These are phyloP conservation scores for Scheffersomyces stipitis DNA, from an alignment of 805 yeast genomes.

Conservation along the genomic window DNA sequence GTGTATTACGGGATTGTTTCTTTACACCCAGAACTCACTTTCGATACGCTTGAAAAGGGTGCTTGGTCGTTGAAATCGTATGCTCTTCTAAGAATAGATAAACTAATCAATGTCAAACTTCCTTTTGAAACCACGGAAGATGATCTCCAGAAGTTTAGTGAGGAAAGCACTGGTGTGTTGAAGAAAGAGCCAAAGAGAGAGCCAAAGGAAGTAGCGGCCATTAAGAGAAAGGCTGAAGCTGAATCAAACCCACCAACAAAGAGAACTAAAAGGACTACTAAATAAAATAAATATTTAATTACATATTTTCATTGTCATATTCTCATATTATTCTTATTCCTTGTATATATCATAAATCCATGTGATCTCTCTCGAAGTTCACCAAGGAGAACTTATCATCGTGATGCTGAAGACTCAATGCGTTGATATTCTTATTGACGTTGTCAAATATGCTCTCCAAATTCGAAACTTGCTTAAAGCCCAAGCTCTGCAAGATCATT, in stretches of 20 bases:
- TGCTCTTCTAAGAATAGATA: conserved; percentile 22
- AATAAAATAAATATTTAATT: too few relatives aligned
- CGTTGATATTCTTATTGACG: conserved; percentile 30
- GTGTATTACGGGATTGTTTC: conserved; percentile 15
- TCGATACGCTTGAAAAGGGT: conserved; percentile 29
- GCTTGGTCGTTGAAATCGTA: conserved; percentile 39
- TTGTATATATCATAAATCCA: conserved; percentile 17
- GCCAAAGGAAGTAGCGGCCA: neutral
- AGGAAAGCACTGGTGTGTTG: neutral
- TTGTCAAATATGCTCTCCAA: conserved; percentile 31
- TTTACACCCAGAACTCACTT: conserved; percentile 3
- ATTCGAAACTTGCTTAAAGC: conserved; percentile 25
- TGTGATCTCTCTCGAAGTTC: conserved; percentile 37
- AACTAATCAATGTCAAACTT: conserved; percentile 21
- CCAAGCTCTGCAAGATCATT: conserved; percentile 20
- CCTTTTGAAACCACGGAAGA: conserved; percentile 17
- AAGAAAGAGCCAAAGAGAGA: too few relatives aligned
- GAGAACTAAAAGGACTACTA: neutral
- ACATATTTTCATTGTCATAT: too few relatives aligned
- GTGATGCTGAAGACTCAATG: conserved; percentile 24
- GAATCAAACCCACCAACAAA: neutral
- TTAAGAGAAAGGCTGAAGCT: neutral
- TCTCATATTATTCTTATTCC: neutral
- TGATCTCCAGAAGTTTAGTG: conserved; percentile 5
- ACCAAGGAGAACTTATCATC: conserved; percentile 37